Percentiles rank a stretch among this genome's conserved stretches.
Conservation (phyloP, 2,329 filamentous ascomycete species). For the Pseudogymnoascus sp. region DNA sequence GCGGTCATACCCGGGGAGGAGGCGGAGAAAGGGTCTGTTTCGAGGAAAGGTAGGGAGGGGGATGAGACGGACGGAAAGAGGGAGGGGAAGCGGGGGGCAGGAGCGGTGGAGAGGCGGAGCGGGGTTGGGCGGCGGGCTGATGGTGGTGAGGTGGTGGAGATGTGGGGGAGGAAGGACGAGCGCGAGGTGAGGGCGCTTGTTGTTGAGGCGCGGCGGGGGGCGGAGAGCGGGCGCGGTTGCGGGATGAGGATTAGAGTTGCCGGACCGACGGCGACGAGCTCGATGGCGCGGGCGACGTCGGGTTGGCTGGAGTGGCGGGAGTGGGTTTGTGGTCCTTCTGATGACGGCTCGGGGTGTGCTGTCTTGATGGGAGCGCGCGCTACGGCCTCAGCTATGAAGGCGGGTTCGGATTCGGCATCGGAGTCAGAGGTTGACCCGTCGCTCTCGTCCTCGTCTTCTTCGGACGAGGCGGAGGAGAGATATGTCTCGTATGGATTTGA, state of each 20-base stretch:
- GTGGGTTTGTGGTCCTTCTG: not conserved
- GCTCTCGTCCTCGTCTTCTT: constrained; percentile 3
- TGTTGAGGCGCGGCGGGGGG: not conserved
- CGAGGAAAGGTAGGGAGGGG: not conserved
- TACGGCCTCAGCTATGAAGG: not conserved
- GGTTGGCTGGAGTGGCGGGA: not conserved
- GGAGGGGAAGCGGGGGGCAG: not conserved
- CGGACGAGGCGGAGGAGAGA: not conserved
- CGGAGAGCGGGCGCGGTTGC: not conserved
- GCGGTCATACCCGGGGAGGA: not conserved
- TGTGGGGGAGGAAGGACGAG: not conserved
- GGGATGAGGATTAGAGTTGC: not conserved
- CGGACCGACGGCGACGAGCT: not conserved
- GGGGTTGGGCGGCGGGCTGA: not conserved
- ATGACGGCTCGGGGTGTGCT: not conserved
- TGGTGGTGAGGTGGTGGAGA: not conserved
- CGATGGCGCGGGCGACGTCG: not conserved
- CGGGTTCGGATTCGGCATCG: not conserved
- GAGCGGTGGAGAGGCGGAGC: not conserved
- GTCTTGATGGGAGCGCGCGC: not conserved
- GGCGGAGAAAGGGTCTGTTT: not conserved
- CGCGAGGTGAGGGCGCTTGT: not conserved
- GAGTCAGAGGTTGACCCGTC: not conserved
- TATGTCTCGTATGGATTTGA: constrained; percentile 8
- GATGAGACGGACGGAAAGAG: not conserved